These are phyloP conservation scores for Colletotrichum karsti DNA, from an alignment of 2,329 filamentous ascomycete species.

Conservation along the genomic window DNA sequence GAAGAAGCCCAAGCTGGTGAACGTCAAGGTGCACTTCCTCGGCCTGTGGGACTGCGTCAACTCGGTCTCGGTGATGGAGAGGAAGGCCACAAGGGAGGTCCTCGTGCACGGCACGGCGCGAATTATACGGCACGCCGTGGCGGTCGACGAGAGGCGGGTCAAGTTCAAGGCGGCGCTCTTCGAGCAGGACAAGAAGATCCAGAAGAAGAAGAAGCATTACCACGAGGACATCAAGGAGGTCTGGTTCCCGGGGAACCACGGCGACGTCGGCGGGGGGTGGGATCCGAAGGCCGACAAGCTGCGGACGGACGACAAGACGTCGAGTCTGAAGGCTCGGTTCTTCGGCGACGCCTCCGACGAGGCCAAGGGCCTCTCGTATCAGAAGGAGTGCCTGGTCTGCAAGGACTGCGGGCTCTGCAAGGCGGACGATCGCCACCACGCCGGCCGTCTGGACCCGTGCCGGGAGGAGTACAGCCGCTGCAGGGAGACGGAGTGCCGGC, in stretches of 20 bases:
- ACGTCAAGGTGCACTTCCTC: constrained; percentile 60
- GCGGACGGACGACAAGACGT: constrained; percentile 31
- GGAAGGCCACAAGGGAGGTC: constrained; percentile 43
- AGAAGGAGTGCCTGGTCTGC: neutral
- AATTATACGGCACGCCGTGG: constrained; percentile 59
- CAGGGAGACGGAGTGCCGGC: neutral
- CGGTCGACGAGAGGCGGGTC: constrained; percentile 60
- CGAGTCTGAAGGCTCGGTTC: constrained; percentile 34
- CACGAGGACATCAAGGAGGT: constrained; percentile 56
- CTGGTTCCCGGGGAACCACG: constrained; percentile 64
- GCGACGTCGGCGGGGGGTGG: constrained; percentile 64
- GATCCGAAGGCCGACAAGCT: constrained; percentile 37
- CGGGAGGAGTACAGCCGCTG: neutral
- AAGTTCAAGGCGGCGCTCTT: constrained; percentile 63
- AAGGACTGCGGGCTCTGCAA: neutral
- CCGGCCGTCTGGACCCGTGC: constrained; percentile 9
- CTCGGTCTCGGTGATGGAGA: constrained; percentile 52
- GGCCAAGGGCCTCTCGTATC: neutral
- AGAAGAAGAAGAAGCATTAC: constrained; percentile 27
- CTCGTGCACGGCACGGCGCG: constrained; percentile 49
- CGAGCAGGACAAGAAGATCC: constrained; percentile 43
- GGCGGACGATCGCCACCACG: constrained; percentile 28
- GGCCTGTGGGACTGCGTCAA: constrained; percentile 64
- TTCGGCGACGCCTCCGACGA: no score
- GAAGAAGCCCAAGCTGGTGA: constrained; percentile 31